Percentiles rank a stretch among this genome's conserved stretches.
Conservation (phyloP, 768 basidiomycete species). For the Mycena vitilis region DNA sequence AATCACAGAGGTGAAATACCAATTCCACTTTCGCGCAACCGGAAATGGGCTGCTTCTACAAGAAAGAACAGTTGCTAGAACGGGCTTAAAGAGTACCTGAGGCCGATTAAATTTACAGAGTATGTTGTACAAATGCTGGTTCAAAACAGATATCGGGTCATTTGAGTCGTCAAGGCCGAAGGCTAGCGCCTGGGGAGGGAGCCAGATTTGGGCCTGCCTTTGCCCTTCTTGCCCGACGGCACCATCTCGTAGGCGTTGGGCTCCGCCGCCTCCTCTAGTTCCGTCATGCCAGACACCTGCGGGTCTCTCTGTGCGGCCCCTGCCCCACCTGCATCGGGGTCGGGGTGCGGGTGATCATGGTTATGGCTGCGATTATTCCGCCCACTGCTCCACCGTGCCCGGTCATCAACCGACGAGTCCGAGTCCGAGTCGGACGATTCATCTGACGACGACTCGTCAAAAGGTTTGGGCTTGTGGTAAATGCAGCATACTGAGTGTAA, state of each 20-base stretch:
- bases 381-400: not conserved
- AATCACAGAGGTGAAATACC: not conserved
- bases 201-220: slow-evolving; percentile 48
- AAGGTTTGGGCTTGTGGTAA: slow-evolving; percentile 83
- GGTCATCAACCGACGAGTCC: slow-evolving; percentile 44
- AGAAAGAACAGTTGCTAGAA: no score
- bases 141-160: no score
- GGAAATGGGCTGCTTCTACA: no score
- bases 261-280: slow-evolving; percentile 45
- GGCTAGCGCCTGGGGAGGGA: no score
- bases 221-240: slow-evolving; percentile 48
- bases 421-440: slow-evolving; percentile 55
- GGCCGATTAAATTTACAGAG: no score
- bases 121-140: no score
- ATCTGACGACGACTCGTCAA: slow-evolving; percentile 83
- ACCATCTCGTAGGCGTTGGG: slow-evolving; percentile 65
- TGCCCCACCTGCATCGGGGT: slow-evolving; percentile 13
- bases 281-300: slow-evolving; percentile 36
- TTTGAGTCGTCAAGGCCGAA: no score
- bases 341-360: slow-evolving; percentile 27
- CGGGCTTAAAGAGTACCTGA: no score
- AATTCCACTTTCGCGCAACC: not conserved
- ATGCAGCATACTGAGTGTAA: slow-evolving; percentile 87
- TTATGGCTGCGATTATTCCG: slow-evolving; percentile 29
- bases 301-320: slow-evolving; percentile 27